Conservation (phyloP, 495 filamentous ascomycete species). For the Haplographium delicatum region DNA sequence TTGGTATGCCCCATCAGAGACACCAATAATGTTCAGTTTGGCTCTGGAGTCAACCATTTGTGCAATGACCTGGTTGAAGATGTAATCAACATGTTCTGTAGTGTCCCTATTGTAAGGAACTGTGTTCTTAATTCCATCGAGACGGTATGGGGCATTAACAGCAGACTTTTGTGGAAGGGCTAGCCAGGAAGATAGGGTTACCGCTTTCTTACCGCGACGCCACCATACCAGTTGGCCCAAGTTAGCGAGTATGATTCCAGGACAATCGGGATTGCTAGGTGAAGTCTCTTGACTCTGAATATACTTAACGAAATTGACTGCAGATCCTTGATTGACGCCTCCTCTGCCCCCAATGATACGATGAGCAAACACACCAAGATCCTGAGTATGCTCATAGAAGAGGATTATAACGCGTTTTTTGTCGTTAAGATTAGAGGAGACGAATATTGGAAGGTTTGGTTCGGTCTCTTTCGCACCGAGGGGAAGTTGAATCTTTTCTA, state of each 20-base stretch:
- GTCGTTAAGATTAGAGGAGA: slow-evolving; percentile 48
- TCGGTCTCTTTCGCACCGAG: slow-evolving; percentile 33
- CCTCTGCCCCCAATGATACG: slow-evolving; percentile 52
- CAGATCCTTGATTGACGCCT: slow-evolving; percentile 62
- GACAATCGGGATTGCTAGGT: slow-evolving; percentile 25
- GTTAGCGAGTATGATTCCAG: slow-evolving; percentile 65
- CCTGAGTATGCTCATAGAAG: slow-evolving; percentile 63
- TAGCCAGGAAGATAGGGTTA: slow-evolving; percentile 50
- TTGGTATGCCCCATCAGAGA: slow-evolving; percentile 50
- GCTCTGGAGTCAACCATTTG: slow-evolving; percentile 37
- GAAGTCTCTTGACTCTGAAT: slow-evolving; percentile 35
- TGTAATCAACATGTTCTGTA: slow-evolving; percentile 52
- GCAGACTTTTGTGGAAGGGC: slow-evolving; percentile 49
- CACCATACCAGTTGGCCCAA: slow-evolving; percentile 66
- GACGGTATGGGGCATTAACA: slow-evolving; percentile 34
- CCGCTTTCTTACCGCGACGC: slow-evolving; percentile 45
- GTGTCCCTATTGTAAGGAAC: slow-evolving; percentile 48
- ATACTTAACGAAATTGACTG: slow-evolving; percentile 52
- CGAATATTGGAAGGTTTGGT: slow-evolving; percentile 64
- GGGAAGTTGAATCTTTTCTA: slow-evolving; percentile 57
- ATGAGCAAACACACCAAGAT: slow-evolving; percentile 70
- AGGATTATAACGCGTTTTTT: slow-evolving; percentile 66
- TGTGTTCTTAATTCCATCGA: slow-evolving; percentile 45
- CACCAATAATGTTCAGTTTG: slow-evolving; percentile 59
- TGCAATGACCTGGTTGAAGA: slow-evolving; percentile 58